phyloP scores from a whole-genome alignment of 805 yeast genomes.

The Myxozyma geophila region DNA sequence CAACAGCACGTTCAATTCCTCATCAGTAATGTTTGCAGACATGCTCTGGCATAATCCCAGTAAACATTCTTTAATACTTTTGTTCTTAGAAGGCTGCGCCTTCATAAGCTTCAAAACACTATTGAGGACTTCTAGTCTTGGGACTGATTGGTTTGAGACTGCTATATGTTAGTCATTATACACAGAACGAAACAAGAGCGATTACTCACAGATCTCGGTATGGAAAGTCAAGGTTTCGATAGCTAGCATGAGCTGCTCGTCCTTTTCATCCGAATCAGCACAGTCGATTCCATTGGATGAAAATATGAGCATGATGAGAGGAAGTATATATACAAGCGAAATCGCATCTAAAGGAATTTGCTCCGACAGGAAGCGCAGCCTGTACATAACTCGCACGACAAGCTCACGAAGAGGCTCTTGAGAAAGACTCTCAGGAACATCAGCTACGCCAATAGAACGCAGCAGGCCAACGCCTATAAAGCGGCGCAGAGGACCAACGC shows the following conservation, averaged over 20 bases:
- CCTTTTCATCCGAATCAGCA: slow-evolving; percentile 75
- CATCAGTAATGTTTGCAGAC: slow-evolving; percentile 59
- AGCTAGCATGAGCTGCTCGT: slow-evolving; percentile 75
- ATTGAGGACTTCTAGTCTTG: slow-evolving; percentile 66
- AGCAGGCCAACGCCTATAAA: slow-evolving; percentile 73
- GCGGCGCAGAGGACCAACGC: slow-evolving; percentile 56
- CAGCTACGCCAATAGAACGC: slow-evolving; percentile 55
- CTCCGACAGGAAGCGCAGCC: slow-evolving; percentile 73
- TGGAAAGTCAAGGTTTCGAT: slow-evolving; percentile 47
- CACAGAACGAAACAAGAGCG: background rate
- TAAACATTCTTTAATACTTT: slow-evolving; percentile 82
- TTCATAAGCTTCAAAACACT: slow-evolving; percentile 67
- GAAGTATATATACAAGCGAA: slow-evolving; percentile 73
- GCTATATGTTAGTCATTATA: background rate
- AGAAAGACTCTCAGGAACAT: slow-evolving; percentile 48
- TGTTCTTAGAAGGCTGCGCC: slow-evolving; percentile 74
- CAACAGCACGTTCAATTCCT: slow-evolving; percentile 65
- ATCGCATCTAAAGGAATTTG: slow-evolving; percentile 70
- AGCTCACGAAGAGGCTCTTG: slow-evolving; percentile 60
- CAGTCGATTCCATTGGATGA: slow-evolving; percentile 59
- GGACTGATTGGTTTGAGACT: slow-evolving; percentile 65
- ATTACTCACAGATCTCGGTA: slow-evolving; percentile 54
- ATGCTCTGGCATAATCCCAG: slow-evolving; percentile 76
- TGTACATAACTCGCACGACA: slow-evolving; percentile 70
- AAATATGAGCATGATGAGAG: slow-evolving; percentile 70